Base-by-base conservation (phyloP, 2,329 filamentous ascomycete species). In the Diaporthe velutina region DNA sequence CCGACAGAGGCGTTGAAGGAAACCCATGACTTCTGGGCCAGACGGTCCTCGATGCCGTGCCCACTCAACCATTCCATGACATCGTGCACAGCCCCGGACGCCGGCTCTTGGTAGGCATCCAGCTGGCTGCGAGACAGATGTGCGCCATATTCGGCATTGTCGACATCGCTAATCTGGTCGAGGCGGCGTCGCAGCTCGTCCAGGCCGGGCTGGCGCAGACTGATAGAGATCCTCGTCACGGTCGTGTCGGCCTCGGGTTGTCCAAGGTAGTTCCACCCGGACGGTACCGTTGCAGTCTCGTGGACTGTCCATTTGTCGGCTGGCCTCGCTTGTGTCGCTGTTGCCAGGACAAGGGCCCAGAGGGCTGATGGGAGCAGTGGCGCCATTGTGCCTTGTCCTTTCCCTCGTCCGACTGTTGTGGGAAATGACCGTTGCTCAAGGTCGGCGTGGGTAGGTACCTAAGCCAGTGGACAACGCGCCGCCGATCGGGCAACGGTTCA, bases 141-240 rank as follows among this genome's bases (percentile, higher is more conserved):
- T 17, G 45, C 45, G 3, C 61, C 61, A 15, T 40, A 67, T 6
- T 67, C 45, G 6, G 45, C 61, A 22, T 52, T 13, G 30, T 67
- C 30, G 12, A 50, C 12, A 50, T 67, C 42, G 61, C 61, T 67
- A 10, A 67, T 50, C 30, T 67, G 61, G 45, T 67, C 42, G 61
- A 67, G 61, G 33, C 61, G 61, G 5, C 42, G 61, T 50, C 61
- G 61, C 61, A 67, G 61, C 61, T 67, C 61, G 30, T 67, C 61
- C 3, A 67, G 61, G n/a, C 61, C 61, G 25, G 61, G 45, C 5
- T 67, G 45, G 45, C 45, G 61, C 30, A 67, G 30, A 30, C 61
- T 67, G 33, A 52, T 67, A n/a, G 61, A 52, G 19, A 67, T 7
- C 12, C 30, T 50, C 28, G 61, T 38, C 45, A 67, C 61, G 8